A percentile compares a stretch with the other conserved stretches of the same genome.
Evolutionary conservation across 116 monocot species (phyloP).

Genomic region (Dioscorea cayenensis): DNA sequence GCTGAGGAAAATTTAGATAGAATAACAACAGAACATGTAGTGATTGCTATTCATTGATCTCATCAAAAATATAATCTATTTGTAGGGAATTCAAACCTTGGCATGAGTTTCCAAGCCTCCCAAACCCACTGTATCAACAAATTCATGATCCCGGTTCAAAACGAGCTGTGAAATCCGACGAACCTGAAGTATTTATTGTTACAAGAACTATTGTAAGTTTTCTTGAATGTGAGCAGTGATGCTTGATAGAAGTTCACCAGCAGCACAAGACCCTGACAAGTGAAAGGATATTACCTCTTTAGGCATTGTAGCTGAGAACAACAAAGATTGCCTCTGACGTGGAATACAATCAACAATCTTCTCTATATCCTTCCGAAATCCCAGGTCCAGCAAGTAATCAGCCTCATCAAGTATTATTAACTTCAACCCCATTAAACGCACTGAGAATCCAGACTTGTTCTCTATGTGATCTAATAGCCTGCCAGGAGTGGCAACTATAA

Average conservation of each 20-base stretch:
- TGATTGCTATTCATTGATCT: no score
- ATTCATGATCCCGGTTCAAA: constrained; percentile 73
- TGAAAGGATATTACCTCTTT: constrained; percentile 50
- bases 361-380: constrained; percentile 72
- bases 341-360: constrained; percentile 87
- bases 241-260: not conserved
- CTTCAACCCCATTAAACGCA: constrained; percentile 82
- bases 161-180: constrained; percentile 86
- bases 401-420: constrained; percentile 89
- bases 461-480: constrained; percentile 93
- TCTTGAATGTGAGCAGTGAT: not conserved
- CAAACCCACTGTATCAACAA: constrained; percentile 78
- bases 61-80: no score
- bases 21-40: no score
- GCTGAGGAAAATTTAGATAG: no score
- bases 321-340: constrained; percentile 74
- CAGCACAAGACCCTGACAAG: not conserved
- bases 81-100: constrained; percentile 53
- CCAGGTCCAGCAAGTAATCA: constrained; percentile 84
- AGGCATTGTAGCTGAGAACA: constrained; percentile 89
- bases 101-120: constrained; percentile 63
- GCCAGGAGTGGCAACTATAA: constrained; percentile 95
- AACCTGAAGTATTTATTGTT: constrained; percentile 41
- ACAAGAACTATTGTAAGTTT: not conserved
- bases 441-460: constrained; percentile 82